Conservation (phyloP, 495 filamentous ascomycete genomes). For the Neurospora sp. region DNA sequence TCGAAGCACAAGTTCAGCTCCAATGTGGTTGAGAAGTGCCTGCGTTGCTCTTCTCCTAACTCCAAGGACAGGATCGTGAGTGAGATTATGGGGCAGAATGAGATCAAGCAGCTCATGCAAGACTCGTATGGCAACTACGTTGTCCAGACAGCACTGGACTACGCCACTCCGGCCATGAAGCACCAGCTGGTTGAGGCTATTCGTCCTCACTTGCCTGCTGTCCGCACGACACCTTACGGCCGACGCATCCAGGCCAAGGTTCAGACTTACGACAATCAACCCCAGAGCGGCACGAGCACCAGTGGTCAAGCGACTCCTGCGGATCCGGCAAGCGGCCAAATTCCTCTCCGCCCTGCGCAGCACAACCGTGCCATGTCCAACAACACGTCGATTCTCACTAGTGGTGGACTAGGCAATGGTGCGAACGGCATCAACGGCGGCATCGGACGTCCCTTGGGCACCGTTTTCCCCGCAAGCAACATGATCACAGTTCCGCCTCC, state of each 20-base stretch:
- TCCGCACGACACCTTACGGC: slow-evolving; percentile 84
- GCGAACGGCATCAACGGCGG: slow-evolving; percentile 20
- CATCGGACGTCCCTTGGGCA: slow-evolving; percentile 17
- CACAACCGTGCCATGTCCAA: slow-evolving; percentile 23
- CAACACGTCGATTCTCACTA: slow-evolving; percentile 18
- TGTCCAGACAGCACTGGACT: slow-evolving; percentile 90
- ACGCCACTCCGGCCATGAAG: slow-evolving; percentile 61
- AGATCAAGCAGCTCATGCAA: slow-evolving; percentile 77
- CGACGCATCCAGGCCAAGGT: slow-evolving; percentile 88
- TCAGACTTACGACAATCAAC: slow-evolving; percentile 32
- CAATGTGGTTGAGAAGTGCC: slow-evolving; percentile 96
- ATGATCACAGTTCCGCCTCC: slow-evolving; percentile 17
- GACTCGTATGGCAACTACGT: slow-evolving; percentile 97
- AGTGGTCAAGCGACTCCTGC: slow-evolving; percentile 25
- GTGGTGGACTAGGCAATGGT: slow-evolving; percentile 17
- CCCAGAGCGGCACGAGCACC: slow-evolving; percentile 16
- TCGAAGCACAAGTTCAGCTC: slow-evolving; percentile 99
- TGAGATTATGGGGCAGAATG: slow-evolving; percentile 63
- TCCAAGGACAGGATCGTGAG: slow-evolving; percentile 73
- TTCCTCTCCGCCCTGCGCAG: slow-evolving; percentile 20
- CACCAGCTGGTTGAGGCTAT: slow-evolving; percentile 67
- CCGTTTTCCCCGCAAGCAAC: slow-evolving; percentile 16
- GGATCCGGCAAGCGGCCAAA: slow-evolving; percentile 33
- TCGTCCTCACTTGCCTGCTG: slow-evolving; percentile 68
- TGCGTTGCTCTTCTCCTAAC: slow-evolving; percentile 61